phyloP scores from a whole-genome alignment of 108 stramenopile genomes.

The Stephanodiscus triporus region DNA sequence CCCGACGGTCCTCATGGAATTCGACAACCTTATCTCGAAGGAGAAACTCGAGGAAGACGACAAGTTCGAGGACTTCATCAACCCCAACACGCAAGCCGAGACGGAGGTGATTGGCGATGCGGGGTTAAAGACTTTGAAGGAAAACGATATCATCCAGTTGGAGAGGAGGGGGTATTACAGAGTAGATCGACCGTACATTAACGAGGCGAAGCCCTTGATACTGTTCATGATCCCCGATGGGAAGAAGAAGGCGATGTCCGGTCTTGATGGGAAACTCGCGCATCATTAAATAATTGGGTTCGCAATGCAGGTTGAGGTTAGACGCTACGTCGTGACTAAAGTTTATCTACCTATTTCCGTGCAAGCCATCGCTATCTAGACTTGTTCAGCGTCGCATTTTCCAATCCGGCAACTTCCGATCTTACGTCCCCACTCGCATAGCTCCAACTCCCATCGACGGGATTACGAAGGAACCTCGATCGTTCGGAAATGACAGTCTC shows the following conservation, averaged over 20 bases:
- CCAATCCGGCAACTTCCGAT: slow-evolving; percentile 60
- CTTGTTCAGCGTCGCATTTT: slow-evolving; percentile 53
- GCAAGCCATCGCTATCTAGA: background rate
- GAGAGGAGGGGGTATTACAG: slow-evolving; percentile 98
- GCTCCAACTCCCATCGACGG: slow-evolving; percentile 50
- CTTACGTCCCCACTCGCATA: slow-evolving; percentile 76
- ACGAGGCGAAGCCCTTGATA: slow-evolving; percentile 81
- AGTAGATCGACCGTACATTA: slow-evolving; percentile 86
- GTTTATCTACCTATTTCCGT: slow-evolving; percentile 7
- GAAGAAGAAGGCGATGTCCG: slow-evolving; percentile 95
- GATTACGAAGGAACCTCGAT: slow-evolving; percentile 59
- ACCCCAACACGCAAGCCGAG: slow-evolving; percentile 83
- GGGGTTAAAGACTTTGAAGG: slow-evolving; percentile 73
- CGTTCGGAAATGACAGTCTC: slow-evolving; percentile 64
- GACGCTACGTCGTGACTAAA: background rate
- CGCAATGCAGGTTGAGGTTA: no score
- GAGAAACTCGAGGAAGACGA: slow-evolving; percentile 95
- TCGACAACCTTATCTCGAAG: slow-evolving; percentile 97
- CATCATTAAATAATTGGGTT: slow-evolving; percentile 64
- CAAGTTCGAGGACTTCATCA: slow-evolving; percentile 93
- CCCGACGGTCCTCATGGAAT: slow-evolving; percentile 85
- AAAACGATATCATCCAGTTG: slow-evolving; percentile 95
- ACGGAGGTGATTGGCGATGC: slow-evolving; percentile 87
- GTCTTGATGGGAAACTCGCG: slow-evolving; percentile 84
- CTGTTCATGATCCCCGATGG: slow-evolving; percentile 98